A percentile compares a stretch with the other conserved stretches of the same genome.
phyloP scores from a whole-genome alignment of 192 early-diverging fungal genomes.

The Cetraspora pellucida region DNA sequence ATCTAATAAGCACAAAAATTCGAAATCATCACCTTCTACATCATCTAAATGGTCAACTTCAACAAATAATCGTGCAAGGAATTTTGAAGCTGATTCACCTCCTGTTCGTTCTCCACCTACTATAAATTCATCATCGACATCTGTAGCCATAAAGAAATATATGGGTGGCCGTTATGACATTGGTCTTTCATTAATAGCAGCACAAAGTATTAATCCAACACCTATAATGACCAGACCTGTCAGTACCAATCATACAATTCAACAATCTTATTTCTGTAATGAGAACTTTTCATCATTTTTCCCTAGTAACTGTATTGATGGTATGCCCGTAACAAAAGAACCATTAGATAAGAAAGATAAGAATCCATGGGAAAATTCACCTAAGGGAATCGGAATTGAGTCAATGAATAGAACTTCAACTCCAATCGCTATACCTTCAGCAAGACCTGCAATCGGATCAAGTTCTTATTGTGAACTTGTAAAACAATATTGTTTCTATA shows the following conservation, averaged over 20 bases:
- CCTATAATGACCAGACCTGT: background rate
- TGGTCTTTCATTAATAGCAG: slow-evolving; percentile 43
- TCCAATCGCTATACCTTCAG: slow-evolving; percentile 44
- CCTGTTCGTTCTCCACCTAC: slow-evolving; percentile 10
- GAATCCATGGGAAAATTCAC: background rate
- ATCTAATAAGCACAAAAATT: slow-evolving; percentile 38
- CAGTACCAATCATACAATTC: background rate
- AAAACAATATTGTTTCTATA: slow-evolving; percentile 60
- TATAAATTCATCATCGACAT: background rate
- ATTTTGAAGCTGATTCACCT: too few relatives aligned
- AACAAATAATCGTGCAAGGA: too few relatives aligned
- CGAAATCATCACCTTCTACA: slow-evolving; percentile 31
- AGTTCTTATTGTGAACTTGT: slow-evolving; percentile 55
- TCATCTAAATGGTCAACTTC: background rate
- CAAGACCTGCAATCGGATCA: slow-evolving; percentile 47
- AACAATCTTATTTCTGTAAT: background rate
- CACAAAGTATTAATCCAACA: slow-evolving; percentile 17
- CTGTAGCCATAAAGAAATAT: slow-evolving; percentile 25
- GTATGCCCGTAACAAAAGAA: slow-evolving; percentile 9
- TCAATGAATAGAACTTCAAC: slow-evolving; percentile 17
- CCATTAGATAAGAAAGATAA: background rate
- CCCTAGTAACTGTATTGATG: slow-evolving; percentile 27
- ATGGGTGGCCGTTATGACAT: slow-evolving; percentile 42
- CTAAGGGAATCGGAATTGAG: background rate
- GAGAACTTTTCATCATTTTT: slow-evolving; percentile 1